Base-by-base conservation (phyloP, 2,329 filamentous ascomycete species). In the Dendrostoma leiphaemia region DNA sequence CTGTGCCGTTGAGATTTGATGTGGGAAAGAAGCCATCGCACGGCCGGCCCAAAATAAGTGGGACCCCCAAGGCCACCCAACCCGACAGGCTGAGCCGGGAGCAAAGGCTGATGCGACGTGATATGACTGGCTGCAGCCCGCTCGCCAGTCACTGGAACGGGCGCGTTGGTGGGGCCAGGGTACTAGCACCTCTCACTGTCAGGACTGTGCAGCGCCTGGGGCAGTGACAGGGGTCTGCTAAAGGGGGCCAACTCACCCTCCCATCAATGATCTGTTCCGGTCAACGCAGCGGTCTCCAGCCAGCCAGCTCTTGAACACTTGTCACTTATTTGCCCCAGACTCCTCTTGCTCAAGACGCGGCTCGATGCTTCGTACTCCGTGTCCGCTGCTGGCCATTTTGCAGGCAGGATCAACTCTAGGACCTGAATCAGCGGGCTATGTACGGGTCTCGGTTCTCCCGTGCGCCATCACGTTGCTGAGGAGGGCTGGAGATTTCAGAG, bases 1-100 rank as follows among this genome's bases (percentile, higher is more conserved):
- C 50, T 57, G n/a, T n/a, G 43, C 44, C 53, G 55, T 54, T 54
- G 55, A 51, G 55, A 57, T 54, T 57, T 51, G 55, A 54, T 50
- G 51, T 54, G 55, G 55, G 55, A 53, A 57, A 54, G 55, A 57
- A 51, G 55, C 52, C 55, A 57, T 57, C 51, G 51, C 47, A 51
- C 55, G 55, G 55, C 55, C 55, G 43, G 43, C 19, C 51, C 37
- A 48, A 35, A 49, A 47, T 47, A 57, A 57, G 55, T 44, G 55
- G 55, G 55, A 37, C 29, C 35, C 15, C 35, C 47, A 50, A 46
- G 29, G 43, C 19, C 45, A 24, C 23, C 32, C 29, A 13, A 37
- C n/a, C 29, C 23, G 45, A 17, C 24, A 37, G 29, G 19, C 29
- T 15, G 31, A 21, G 32, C 21, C n/a, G 34, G 45, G 21, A 38